Conservation (phyloP, 495 filamentous ascomycete species). For the Friedmanniomyces simplex region DNA sequence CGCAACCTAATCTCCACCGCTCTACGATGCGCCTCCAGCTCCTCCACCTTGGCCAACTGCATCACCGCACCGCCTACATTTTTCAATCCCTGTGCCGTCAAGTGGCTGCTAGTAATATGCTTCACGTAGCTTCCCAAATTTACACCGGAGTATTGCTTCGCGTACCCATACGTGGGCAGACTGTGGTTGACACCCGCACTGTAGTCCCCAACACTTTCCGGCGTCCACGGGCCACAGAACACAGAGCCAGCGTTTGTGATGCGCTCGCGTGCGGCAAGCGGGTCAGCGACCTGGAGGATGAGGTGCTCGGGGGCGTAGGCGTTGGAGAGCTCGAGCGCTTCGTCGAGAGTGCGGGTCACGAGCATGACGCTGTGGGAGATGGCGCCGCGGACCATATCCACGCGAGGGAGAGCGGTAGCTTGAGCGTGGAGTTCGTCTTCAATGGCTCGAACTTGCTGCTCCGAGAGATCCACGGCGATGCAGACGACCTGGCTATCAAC, state of each 20-base stretch:
- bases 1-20: constrained; percentile 83
- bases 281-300: constrained; percentile 75
- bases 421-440: constrained; percentile 85
- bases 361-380: constrained; percentile 87
- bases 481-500: constrained; percentile 90
- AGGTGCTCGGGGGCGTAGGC: constrained; percentile 95
- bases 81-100: constrained; percentile 72
- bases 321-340: constrained; percentile 83
- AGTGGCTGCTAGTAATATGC: constrained; percentile 85
- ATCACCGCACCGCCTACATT: constrained; percentile 84
- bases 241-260: constrained; percentile 95
- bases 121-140: constrained; percentile 93
- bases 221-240: constrained; percentile 91
- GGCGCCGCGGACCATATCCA: constrained; percentile 86
- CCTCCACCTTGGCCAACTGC: constrained; percentile 86
- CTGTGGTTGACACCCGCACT: constrained; percentile 96
- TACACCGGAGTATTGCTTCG: constrained; percentile 95
- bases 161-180: constrained; percentile 91
- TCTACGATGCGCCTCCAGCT: constrained; percentile 85
- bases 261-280: constrained; percentile 57
- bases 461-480: constrained; percentile 70
- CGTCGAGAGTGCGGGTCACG: constrained; percentile 63
- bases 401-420: constrained; percentile 76
- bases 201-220: constrained; percentile 94
- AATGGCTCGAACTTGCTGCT: constrained; percentile 61